A percentile compares a stretch with the other conserved stretches of the same genome.
These are phyloP conservation scores for Chenopodium quinoa DNA, from an alignment of 148 eudicot genomes.

Conservation along the genomic window DNA sequence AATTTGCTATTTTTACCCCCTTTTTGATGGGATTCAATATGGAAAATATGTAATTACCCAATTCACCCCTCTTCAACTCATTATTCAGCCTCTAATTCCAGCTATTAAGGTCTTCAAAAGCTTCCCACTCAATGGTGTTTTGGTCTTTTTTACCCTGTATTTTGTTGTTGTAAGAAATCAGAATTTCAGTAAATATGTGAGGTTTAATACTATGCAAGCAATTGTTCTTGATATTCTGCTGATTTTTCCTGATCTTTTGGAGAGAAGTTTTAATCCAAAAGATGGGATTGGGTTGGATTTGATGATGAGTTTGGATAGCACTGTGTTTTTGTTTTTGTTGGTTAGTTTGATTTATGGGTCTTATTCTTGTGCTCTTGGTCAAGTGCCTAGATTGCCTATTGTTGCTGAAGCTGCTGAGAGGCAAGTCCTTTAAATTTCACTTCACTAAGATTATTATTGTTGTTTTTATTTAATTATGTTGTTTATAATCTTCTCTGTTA, in stretches of 20 bases:
- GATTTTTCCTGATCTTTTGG: conserved; percentile 87
- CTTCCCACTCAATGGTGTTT: conserved; percentile 83
- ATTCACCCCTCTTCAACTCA: conserved; percentile 63
- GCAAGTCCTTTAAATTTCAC: conserved; percentile 55
- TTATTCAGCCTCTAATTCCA: conserved; percentile 73
- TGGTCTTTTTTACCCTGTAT: conserved; percentile 74
- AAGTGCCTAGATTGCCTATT: conserved; percentile 82
- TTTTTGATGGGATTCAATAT: conserved; percentile 87
- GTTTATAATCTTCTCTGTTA: conserved; percentile 3
- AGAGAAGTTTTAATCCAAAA: conserved; percentile 56
- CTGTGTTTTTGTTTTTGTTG: conserved; percentile 82
- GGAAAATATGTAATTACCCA: conserved; percentile 74
- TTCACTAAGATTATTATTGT: not conserved
- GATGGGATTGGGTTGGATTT: conserved; percentile 87
- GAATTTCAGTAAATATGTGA: conserved; percentile 81
- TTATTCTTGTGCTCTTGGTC: conserved; percentile 71
- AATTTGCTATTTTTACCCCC: conserved; percentile 81
- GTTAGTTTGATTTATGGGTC: conserved; percentile 80
- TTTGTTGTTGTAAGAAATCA: conserved; percentile 79
- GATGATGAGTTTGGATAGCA: conserved; percentile 89
- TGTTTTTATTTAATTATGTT: not conserved
- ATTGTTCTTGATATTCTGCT: conserved; percentile 79
- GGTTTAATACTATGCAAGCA: conserved; percentile 95
- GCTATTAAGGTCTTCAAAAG: conserved; percentile 77
- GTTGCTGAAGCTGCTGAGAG: conserved; percentile 97